Base-by-base conservation (phyloP, 495 filamentous ascomycete species). In the Penicillium pulvis region DNA sequence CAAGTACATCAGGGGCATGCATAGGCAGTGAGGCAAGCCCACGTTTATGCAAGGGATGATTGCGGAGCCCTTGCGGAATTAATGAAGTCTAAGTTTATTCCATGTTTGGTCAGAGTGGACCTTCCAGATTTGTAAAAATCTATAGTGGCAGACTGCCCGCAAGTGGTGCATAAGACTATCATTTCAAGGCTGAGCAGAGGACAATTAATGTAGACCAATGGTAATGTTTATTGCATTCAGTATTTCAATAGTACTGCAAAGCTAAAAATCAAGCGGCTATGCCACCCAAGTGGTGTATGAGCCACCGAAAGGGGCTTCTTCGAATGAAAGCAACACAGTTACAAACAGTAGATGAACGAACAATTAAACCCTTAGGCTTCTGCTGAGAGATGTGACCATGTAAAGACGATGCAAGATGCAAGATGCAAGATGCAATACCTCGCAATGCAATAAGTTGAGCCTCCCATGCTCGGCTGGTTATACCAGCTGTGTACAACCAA, bases 301-400 rank as follows among this genome's bases (percentile, higher is more conserved):
- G 39, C 39, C 39, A 41, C 7, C 6, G 14, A 41, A 41, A 17
- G 16, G 39, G 39, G 39, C 39, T 41, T 17, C 2, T 41, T 16
- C 39, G 39, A 39, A 41, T 17, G 39, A 41, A 41, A 41, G 39
- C 39, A 41, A 41, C 14, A 41, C 16, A 41, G 39, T 17, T 42
- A 61, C 35, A 57, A 49, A 42, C 56, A 26, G 28, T 58, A 65
- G 46, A 64, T 64, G 43, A 50, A 50, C 36, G 50, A 58, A 61
- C 58, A 64, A 55, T 60, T 51, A 61, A 55, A 55, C 62, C 58
- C 62, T 47, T 49, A 58, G 55, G 58, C 62, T 49, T 55, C 8
- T 35, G 33, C 39, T 46, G 58, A 61, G 51, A 60, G 55, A 61
- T 65, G 58, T 53, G 43, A 61, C 39, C 55, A 65, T 58, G 55